These are phyloP conservation scores for Pachyrhizus erosus DNA, from an alignment of 306 rosid species.

Conservation along the genomic window DNA sequence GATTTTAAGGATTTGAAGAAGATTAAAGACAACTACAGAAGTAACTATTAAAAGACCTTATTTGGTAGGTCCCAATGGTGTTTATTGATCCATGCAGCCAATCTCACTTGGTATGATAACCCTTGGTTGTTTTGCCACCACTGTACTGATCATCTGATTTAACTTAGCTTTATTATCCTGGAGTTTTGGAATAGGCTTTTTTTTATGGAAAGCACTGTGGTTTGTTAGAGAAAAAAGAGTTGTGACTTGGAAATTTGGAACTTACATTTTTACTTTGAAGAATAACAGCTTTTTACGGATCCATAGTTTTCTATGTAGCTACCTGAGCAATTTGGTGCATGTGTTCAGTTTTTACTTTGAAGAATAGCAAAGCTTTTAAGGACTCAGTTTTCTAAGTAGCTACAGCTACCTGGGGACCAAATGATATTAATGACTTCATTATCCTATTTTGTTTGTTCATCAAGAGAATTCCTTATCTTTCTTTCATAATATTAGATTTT, in stretches of 20 bases:
- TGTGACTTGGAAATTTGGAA: conserved; percentile 1
- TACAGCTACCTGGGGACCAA: not conserved
- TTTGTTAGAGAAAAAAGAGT: conserved; percentile 8
- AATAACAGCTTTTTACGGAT: conserved; percentile 17
- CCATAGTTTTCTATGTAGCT: conserved; percentile 12
- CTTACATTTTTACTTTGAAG: conserved; percentile 10
- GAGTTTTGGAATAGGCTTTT: not conserved
- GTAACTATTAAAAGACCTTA: not conserved
- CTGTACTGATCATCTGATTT: conserved; percentile 25
- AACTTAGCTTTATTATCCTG: not conserved
- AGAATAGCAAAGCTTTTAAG: not conserved
- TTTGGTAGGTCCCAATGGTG: not conserved
- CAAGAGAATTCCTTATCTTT: conserved; percentile 6
- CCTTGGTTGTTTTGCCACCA: not conserved
- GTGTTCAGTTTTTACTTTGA: not conserved
- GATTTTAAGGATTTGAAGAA: not conserved
- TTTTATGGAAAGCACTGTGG: conserved; percentile 10
- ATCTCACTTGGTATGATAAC: not conserved
- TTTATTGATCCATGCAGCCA: not conserved
- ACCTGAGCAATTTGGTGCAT: conserved; percentile 19
- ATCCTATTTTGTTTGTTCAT: conserved; percentile 23
- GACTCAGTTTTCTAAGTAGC: conserved; percentile 1
- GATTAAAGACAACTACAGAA: not conserved
- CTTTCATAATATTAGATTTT: not conserved
- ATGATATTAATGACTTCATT: not conserved